These are phyloP conservation scores for Aspergillus fructus DNA, from an alignment of 2,329 filamentous ascomycete genomes.

Conservation along the genomic window DNA sequence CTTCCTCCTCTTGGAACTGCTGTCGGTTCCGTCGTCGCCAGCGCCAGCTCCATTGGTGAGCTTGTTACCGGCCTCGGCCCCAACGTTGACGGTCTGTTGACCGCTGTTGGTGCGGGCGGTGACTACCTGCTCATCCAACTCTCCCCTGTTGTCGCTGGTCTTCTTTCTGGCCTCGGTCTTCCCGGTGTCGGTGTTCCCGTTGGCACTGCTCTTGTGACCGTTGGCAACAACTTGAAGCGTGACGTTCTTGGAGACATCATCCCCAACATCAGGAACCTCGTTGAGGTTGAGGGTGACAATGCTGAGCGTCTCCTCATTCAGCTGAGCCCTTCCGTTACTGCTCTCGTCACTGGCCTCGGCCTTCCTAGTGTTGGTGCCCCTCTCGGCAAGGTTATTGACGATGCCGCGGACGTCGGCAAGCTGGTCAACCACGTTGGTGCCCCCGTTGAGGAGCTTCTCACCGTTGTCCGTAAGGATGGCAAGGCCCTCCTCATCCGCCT, in stretches of 20 bases:
- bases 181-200: constrained; percentile 15
- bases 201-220: constrained; percentile 23
- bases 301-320: constrained; percentile 31
- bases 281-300: constrained; percentile 31
- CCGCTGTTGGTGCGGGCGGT: constrained; percentile 30
- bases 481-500: constrained; percentile 33
- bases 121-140: constrained; percentile 33
- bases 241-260: constrained; percentile 28
- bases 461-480: constrained; percentile 27
- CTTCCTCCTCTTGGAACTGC: constrained; percentile 28
- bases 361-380: constrained; percentile 28
- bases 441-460: constrained; percentile 26
- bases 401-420: constrained; percentile 17
- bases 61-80: constrained; percentile 28
- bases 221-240: constrained; percentile 31
- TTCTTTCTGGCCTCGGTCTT: constrained; percentile 18
- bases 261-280: constrained; percentile 24
- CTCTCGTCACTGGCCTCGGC: constrained; percentile 23
- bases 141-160: constrained; percentile 17
- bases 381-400: constrained; percentile 27
- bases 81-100: constrained; percentile 29
- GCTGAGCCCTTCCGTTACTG: constrained; percentile 27
- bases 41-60: constrained; percentile 19
- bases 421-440: constrained; percentile 28
- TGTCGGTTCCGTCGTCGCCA: constrained; percentile 26